Evolutionary conservation across 257 asterid species (phyloP).

Genomic region (Nicotiana obtusifolia): DNA sequence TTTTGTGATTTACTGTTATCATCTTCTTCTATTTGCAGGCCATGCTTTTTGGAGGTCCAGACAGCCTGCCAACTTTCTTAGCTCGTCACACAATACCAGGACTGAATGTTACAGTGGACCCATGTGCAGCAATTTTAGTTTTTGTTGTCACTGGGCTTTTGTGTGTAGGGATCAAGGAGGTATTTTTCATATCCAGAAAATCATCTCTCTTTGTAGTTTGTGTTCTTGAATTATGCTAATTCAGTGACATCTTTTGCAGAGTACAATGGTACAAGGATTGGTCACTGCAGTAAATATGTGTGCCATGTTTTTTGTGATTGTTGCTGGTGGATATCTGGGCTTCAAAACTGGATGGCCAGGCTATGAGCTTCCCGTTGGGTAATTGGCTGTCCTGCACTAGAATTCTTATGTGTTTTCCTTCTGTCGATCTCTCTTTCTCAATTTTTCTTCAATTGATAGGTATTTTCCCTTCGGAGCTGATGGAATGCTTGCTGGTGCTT

Average conservation of each 20-base stretch:
- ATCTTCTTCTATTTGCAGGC: constrained; percentile 41
- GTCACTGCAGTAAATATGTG: constrained; percentile 78
- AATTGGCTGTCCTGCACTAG: constrained; percentile 4
- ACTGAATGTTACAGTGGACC: constrained; percentile 68
- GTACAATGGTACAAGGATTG: constrained; percentile 86
- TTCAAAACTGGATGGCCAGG: constrained; percentile 98
- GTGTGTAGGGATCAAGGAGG: constrained; percentile 95
- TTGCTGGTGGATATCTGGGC: constrained; percentile 96
- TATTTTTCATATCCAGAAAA: constrained; percentile 8
- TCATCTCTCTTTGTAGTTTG: neutral
- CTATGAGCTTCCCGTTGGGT: constrained; percentile 84
- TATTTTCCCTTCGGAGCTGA: constrained; percentile 86
- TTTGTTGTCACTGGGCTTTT: constrained; percentile 73
- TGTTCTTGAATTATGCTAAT: constrained; percentile 10
- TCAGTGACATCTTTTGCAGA: constrained; percentile 37
- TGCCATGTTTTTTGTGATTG: constrained; percentile 82
- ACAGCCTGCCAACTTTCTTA: constrained; percentile 68
- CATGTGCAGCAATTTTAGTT: constrained; percentile 84
- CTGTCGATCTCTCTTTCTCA: neutral
- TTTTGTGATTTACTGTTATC: neutral
- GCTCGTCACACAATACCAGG: constrained; percentile 91
- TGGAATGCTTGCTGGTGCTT: constrained; percentile 99
- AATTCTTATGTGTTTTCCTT: neutral
- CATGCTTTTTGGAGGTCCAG: constrained; percentile 81
- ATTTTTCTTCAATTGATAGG: constrained; percentile 26